Base-by-base conservation (phyloP, 306 rosid species). In the Parietaria judaica region DNA sequence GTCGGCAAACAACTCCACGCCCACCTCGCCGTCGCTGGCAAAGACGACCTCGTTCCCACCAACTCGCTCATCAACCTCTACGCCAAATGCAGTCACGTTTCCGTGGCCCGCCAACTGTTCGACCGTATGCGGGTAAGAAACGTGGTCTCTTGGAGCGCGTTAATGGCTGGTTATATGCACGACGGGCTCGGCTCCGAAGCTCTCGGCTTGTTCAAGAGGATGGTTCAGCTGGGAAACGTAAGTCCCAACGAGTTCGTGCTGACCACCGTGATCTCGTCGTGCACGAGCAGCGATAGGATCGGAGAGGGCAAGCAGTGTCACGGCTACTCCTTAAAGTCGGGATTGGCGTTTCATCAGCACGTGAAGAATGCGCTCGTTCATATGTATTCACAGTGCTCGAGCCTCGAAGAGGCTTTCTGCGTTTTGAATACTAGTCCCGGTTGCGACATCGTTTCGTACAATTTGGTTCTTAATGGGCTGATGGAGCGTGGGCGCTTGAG, bases 271-370 rank as follows among this genome's bases (percentile, higher is more conserved):
- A n/a, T 72, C 48, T 85, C 85, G 6, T 75, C 76, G 17, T 85
- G 92, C 68, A 72, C 83, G 31, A 61, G 34, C 52, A 34, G 81
- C 51, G 79, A 78, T 61, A 76, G 85, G 55, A 68, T 80, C 65
- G 64, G 65, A 12, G 94, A 85, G 70, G 94, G 88, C 12, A 73
- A 63, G 78, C 94, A 82, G 57, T 78, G 83, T 54, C 94, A 85
- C 72, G 82, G 82, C 16, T 74, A 60, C 54, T 76, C 73, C 49
- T 37, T 85, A 39, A 85, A 80, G 72, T 67, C 79, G 64, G 86
- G 94, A 6, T 70, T 80, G 66, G 57, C 63, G 31, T 73, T 54
- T 71, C 68, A 82, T 67, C 73, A 54, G 14, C 74, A 56, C 69
- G 84, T 82, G 74, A 82, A 76, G 81, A 85, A 74, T 71, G 77